These are phyloP conservation scores for Fusarium domesticum DNA, from an alignment of 2,329 filamentous ascomycete species.

Conservation along the genomic window DNA sequence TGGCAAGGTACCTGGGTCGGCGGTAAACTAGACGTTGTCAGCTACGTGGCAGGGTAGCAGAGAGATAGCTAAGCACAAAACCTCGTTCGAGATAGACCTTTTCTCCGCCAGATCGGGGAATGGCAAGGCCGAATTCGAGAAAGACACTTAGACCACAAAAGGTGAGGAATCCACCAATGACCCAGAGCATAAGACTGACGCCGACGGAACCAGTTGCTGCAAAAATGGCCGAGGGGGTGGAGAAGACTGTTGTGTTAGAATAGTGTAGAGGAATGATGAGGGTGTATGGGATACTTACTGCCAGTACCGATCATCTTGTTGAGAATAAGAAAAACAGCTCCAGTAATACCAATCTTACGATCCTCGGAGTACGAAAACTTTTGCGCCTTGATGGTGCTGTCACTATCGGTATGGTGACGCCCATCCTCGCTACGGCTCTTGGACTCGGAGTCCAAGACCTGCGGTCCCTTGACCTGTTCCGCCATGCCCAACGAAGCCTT, in stretches of 20 bases:
- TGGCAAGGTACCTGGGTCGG: constrained; percentile 56
- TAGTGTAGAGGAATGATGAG: background rate
- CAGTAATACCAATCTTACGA: constrained; percentile 51
- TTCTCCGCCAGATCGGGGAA: constrained; percentile 60
- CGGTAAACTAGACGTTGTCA: constrained; percentile 44
- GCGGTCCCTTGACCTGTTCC: constrained; percentile 7
- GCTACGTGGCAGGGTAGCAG: too few species aligned
- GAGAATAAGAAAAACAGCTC: constrained; percentile 53
- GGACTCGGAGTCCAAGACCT: background rate
- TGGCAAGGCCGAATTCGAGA: constrained; percentile 61
- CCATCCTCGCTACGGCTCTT: constrained; percentile 20
- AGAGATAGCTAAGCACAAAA: background rate
- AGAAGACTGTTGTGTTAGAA: constrained; percentile 43
- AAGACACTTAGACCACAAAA: constrained; percentile 60
- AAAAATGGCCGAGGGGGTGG: constrained; percentile 53
- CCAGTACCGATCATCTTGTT: constrained; percentile 60
- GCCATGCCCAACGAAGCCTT: constrained; percentile 17
- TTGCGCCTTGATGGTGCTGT: constrained; percentile 39
- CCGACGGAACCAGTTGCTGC: constrained; percentile 52
- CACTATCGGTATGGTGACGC: constrained; percentile 13
- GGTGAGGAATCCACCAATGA: constrained; percentile 49
- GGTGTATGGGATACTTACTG: constrained; percentile 37
- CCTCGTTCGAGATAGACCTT: constrained; percentile 63
- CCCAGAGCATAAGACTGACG: constrained; percentile 31
- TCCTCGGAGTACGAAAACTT: constrained; percentile 39